These are phyloP conservation scores for Trichosanthes cucumerina DNA, from an alignment of 306 rosid genomes.

Conservation along the genomic window DNA sequence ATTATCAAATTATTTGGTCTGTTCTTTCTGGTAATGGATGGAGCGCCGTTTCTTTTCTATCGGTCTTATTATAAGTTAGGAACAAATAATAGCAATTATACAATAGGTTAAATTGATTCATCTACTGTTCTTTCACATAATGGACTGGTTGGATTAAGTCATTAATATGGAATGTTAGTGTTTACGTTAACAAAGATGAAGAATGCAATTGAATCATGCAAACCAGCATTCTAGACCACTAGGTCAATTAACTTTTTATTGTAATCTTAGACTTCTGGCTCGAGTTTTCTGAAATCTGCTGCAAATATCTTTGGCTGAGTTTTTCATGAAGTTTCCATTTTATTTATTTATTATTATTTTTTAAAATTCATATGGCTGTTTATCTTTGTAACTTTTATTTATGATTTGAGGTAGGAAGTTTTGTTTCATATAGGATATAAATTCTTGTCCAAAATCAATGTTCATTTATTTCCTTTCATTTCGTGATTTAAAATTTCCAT, in stretches of 20 bases:
- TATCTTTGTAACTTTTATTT: background rate
- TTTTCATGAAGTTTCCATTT: background rate
- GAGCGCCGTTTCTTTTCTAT: too few species aligned
- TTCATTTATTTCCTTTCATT: background rate
- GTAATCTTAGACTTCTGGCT: background rate
- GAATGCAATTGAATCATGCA: background rate
- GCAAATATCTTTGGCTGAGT: background rate
- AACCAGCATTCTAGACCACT: background rate
- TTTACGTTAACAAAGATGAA: background rate
- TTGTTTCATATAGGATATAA: background rate
- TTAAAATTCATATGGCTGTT: background rate
- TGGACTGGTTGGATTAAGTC: background rate
- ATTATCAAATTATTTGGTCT: background rate
- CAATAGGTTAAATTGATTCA: background rate
- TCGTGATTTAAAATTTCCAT: background rate
- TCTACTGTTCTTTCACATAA: conserved; percentile 4
- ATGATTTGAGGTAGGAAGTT: background rate
- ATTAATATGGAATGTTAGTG: background rate
- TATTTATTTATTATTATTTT: too few species aligned
- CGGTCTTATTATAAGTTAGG: background rate
- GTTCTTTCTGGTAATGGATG: background rate
- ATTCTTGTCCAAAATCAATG: background rate
- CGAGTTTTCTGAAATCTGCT: background rate
- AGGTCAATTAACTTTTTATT: background rate
- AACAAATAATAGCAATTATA: background rate